Percentiles rank a stretch among this genome's conserved stretches.
Evolutionary conservation across 148 eudicot species (phyloP).

Genomic region (Camellia lanceoleosa): DNA sequence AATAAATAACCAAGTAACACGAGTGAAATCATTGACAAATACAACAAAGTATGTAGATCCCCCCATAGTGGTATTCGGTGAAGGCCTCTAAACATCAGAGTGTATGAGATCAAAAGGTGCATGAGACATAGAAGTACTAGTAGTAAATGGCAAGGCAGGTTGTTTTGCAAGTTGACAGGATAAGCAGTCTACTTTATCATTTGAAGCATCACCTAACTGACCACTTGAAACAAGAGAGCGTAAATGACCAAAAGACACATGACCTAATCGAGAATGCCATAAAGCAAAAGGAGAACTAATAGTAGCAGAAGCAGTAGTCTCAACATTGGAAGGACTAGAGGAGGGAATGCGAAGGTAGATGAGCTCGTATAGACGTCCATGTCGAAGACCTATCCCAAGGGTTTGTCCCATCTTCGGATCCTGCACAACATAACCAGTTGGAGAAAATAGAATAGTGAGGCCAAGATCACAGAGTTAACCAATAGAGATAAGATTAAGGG

Average conservation of each 20-base stretch:
- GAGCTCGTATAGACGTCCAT: background rate
- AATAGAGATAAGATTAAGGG: conserved; percentile 15
- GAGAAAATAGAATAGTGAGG: background rate
- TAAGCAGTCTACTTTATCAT: background rate
- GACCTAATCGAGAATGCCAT: background rate
- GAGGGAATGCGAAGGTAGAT: background rate
- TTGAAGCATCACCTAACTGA: too few relatives aligned
- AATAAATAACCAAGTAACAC: too few relatives aligned
- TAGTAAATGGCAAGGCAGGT: background rate
- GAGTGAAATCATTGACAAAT: background rate
- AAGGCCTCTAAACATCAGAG: background rate
- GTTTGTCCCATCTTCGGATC: background rate
- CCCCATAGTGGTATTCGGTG: background rate
- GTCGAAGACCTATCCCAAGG: background rate
- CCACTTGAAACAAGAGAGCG: background rate
- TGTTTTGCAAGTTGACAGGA: background rate
- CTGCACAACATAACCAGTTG: conserved; percentile 8
- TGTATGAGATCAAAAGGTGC: background rate
- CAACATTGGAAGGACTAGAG: too few relatives aligned
- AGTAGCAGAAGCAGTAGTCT: background rate
- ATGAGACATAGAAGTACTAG: background rate
- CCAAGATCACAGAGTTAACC: conserved; percentile 20
- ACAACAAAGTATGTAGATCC: background rate
- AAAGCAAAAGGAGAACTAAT: too few relatives aligned
- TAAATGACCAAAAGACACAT: background rate